Conservation (phyloP, 768 basidiomycete genomes). For the Auriscalpium vulgare region DNA sequence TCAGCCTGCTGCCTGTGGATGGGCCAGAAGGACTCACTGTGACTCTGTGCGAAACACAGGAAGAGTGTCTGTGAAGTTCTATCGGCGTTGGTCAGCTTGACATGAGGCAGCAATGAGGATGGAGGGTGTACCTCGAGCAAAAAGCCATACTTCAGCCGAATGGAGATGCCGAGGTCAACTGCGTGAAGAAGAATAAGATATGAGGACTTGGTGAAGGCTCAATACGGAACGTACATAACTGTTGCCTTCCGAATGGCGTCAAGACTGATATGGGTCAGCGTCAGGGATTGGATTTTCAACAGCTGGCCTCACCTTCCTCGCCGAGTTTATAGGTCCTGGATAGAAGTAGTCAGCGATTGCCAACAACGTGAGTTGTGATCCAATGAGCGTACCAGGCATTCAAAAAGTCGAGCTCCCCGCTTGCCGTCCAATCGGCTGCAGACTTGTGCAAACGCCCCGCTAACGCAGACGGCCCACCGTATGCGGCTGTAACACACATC, state of each 20-base stretch:
- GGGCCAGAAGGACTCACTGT: conserved; percentile 23
- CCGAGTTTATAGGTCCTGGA: conserved; percentile 85
- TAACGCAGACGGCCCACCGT: conserved; percentile 55
- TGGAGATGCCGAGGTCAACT: conserved; percentile 36
- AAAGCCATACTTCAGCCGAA: conserved; percentile 35
- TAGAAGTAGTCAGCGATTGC: not conserved
- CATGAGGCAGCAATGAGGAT: conserved; percentile 20
- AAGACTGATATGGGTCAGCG: conserved; percentile 39
- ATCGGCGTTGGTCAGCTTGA: not conserved
- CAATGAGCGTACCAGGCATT: conserved; percentile 60
- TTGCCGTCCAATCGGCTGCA: conserved; percentile 54
- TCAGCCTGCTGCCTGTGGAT: not conserved
- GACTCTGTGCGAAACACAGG: conserved; percentile 49
- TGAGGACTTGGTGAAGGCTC: not conserved
- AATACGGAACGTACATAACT: conserved; percentile 52
- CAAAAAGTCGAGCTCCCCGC: conserved; percentile 64
- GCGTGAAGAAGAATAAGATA: not conserved
- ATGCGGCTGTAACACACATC: conserved; percentile 33
- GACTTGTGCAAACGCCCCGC: conserved; percentile 45
- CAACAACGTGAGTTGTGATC: not conserved
- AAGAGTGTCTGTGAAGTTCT: conserved; percentile 33
- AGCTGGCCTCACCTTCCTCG: conserved; percentile 52
- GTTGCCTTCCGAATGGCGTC: conserved; percentile 86
- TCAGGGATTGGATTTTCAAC: not conserved
- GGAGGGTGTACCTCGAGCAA: conserved; percentile 24